Conservation (phyloP, 1,284 basidiomycete species). For the Trichosporon inkin region DNA sequence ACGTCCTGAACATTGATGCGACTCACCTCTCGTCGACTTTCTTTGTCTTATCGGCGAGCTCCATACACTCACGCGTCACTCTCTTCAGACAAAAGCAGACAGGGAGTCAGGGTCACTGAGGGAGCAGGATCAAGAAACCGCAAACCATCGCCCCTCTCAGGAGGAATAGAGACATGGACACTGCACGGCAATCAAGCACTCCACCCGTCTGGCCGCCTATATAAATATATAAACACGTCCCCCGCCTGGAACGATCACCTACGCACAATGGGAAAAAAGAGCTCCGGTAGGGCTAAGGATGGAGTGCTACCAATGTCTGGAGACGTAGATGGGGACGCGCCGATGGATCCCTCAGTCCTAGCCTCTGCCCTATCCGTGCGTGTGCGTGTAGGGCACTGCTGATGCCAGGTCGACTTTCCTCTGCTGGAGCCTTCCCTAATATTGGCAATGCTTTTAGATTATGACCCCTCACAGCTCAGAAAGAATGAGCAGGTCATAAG, state of each 20-base stretch:
- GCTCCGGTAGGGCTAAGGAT: neutral
- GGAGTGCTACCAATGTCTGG: neutral
- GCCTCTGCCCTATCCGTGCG: conserved; percentile 27
- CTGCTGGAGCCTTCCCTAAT: conserved; percentile 44
- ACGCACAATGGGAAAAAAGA: conserved; percentile 12
- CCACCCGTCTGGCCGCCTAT: neutral
- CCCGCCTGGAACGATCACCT: neutral
- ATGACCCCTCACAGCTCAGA: conserved; percentile 29
- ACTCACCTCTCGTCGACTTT: neutral
- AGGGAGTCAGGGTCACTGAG: neutral
- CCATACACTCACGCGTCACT: neutral
- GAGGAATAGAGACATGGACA: neutral
- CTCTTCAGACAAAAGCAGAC: neutral
- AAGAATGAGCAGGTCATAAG: conserved; percentile 30
- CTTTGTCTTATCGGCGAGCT: neutral
- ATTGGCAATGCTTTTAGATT: conserved; percentile 41
- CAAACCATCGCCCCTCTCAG: neutral
- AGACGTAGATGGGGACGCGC: neutral
- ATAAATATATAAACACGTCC: neutral
- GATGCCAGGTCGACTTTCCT: conserved; percentile 40
- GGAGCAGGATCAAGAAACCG: neutral
- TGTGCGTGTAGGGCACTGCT: neutral
- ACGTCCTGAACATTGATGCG: neutral
- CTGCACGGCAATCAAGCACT: neutral
- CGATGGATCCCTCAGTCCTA: conserved; percentile 26